Evolutionary conservation across 345 rosid genomes (phyloP), one percentile per base, ranked within the genome.

Genomic region (Acer yangbiense): DNA sequence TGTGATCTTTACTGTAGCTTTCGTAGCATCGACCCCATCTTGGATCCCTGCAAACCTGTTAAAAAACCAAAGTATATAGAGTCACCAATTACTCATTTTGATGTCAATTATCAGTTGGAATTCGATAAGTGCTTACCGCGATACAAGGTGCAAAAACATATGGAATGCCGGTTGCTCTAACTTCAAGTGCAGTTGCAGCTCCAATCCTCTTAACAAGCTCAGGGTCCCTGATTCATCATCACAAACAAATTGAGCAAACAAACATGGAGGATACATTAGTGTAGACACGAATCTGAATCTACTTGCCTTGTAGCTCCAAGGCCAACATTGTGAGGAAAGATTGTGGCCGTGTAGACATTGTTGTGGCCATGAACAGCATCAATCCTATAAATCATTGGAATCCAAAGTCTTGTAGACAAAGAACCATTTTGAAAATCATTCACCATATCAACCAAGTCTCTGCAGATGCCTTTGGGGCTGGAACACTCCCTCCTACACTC

Each of bases 21-120:
- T 43, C 10, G 46, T 43, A 43, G 46, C 46, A 43, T 43, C 46
- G 46, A 43, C 46, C 46, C 46, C 46, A 43, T 43, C 46, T 43
- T 9, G 46, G 98, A 85, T 96, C 98, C 85, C 98, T 88, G 71
- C 98, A 96, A 32, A 96, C 99, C 98, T 92, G 84, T 73, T n/a
- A 25, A 25, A 2, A 23, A 48, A 43, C 8, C 9, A 63, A 46
- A 32, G 10, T 41, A 20, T 13, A 54, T 62, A 14, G 17, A 66
- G 23, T 6, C 2, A 35, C 6, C 17, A 43, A 7, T 55, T 12
- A 18, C 17, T 6, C 5, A 14, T 20, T 50, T 20, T 43, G 23
- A 27, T 14, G 17, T 35, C 18, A 44, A 54, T 6, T 11, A 71
- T 43, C 20, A 3, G 7, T 23, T 46, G 75, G 25, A 55, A 43